Evolutionary conservation across 164 flowering plant genomes (phyloP).

Genomic region (Aristolochia contorta): DNA sequence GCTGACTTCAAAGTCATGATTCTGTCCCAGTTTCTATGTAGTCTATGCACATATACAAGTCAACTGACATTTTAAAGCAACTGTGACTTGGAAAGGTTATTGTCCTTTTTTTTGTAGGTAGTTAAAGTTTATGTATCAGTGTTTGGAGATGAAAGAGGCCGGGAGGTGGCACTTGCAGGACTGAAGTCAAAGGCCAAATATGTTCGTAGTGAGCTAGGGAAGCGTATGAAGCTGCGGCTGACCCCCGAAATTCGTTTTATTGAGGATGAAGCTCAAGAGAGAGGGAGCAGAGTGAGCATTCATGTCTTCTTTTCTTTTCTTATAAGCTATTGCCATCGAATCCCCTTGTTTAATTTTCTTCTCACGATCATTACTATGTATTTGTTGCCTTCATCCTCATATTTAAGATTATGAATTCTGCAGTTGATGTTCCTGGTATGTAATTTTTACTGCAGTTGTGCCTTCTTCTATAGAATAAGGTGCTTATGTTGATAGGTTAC

Average conservation of each 20-base stretch:
- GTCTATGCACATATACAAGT: too few species aligned
- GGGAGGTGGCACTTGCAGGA: conserved; percentile 80
- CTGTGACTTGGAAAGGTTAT: too few species aligned
- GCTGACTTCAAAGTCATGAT: too few species aligned
- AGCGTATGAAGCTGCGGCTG: conserved; percentile 79
- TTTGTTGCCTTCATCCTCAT: too few species aligned
- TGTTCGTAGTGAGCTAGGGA: conserved; percentile 70
- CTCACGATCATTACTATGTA: background rate
- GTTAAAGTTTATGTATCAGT: conserved; percentile 95
- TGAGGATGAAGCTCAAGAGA: conserved; percentile 81
- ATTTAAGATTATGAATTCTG: too few species aligned
- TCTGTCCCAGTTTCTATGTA: too few species aligned
- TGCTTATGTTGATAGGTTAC: too few species aligned
- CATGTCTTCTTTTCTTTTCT: conserved; percentile 3
- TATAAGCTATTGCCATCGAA: too few species aligned
- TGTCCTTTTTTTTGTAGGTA: conserved; percentile 31
- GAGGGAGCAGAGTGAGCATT: conserved; percentile 87
- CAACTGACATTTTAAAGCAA: too few species aligned
- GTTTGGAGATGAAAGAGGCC: conserved; percentile 93
- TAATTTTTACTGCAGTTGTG: too few species aligned
- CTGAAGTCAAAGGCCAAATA: conserved; percentile 89
- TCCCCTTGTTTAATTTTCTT: background rate
- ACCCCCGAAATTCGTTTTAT: conserved; percentile 92
- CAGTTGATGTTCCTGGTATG: too few species aligned
- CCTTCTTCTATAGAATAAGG: too few species aligned